phyloP scores from a whole-genome alignment of 495 filamentous ascomycete genomes.

The Penicillium dipodomyicola region DNA sequence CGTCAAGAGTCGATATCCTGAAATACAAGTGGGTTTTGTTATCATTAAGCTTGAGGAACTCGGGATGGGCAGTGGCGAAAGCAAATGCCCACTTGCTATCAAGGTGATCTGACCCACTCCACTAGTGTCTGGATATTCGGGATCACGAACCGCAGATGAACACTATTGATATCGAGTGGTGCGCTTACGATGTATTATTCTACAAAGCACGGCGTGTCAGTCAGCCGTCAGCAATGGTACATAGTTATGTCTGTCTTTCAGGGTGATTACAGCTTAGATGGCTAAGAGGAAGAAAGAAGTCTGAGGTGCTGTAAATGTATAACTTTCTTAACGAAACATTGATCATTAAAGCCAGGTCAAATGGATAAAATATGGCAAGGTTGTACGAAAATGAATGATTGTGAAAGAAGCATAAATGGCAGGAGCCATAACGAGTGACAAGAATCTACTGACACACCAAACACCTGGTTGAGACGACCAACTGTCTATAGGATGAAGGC shows the following conservation, averaged over 20 bases:
- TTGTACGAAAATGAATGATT: constrained; percentile 9
- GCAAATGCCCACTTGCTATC: not conserved
- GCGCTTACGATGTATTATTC: not conserved
- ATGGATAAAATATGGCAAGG: constrained; percentile 12
- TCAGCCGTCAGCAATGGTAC: too few species aligned
- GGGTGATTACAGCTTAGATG: not conserved
- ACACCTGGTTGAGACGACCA: not conserved
- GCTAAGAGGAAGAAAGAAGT: not conserved
- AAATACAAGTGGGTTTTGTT: not conserved
- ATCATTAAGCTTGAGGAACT: not conserved
- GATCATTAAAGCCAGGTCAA: constrained; percentile 16
- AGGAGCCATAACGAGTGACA: constrained; percentile 11
- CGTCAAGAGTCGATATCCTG: not conserved
- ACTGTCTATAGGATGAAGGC: constrained; percentile 32
- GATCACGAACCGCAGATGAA: not conserved
- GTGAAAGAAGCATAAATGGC: constrained; percentile 1
- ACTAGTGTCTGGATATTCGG: not conserved
- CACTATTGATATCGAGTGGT: not conserved
- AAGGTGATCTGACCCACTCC: not conserved
- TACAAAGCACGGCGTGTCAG: not conserved
- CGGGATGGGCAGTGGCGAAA: not conserved
- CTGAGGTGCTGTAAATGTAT: not conserved
- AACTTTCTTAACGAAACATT: constrained; percentile 11
- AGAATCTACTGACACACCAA: not conserved
- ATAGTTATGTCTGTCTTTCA: not conserved